phyloP scores from a whole-genome alignment of 192 early-diverging fungal genomes.

The Coemansia aciculifera region DNA sequence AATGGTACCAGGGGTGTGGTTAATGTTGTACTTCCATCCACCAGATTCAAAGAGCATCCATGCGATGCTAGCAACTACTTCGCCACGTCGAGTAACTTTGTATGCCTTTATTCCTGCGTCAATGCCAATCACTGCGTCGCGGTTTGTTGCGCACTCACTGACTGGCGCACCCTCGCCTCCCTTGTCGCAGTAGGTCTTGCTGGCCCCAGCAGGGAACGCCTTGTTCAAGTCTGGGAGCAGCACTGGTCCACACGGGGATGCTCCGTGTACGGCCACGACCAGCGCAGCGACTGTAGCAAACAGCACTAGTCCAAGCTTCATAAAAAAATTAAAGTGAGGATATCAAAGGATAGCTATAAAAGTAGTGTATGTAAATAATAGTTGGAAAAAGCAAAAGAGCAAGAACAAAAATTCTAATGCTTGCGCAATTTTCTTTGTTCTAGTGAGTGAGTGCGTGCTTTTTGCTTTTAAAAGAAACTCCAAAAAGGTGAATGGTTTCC shows the following conservation, averaged over 20 bases:
- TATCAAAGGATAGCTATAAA: background rate
- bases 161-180: background rate
- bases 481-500: background rate
- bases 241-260: background rate
- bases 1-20: conserved; percentile 7
- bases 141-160: conserved; percentile 28
- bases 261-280: background rate
- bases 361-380: background rate
- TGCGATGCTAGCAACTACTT: conserved; percentile 33
- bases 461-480: background rate
- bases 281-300: background rate
- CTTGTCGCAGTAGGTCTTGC: background rate
- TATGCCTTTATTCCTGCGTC: conserved; percentile 29
- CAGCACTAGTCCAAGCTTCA: background rate
- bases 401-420: background rate
- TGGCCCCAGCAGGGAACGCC: background rate
- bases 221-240: conserved; percentile 2
- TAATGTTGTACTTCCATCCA: conserved; percentile 37
- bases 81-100: conserved; percentile 24
- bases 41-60: conserved; percentile 38
- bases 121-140: conserved; percentile 20
- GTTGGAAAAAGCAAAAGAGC: background rate
- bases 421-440: background rate
- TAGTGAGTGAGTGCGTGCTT: too few relatives aligned
- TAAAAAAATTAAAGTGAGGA: background rate